Base-by-base conservation (phyloP, 257 asterid genomes). In the Phtheirospermum japonicum region DNA sequence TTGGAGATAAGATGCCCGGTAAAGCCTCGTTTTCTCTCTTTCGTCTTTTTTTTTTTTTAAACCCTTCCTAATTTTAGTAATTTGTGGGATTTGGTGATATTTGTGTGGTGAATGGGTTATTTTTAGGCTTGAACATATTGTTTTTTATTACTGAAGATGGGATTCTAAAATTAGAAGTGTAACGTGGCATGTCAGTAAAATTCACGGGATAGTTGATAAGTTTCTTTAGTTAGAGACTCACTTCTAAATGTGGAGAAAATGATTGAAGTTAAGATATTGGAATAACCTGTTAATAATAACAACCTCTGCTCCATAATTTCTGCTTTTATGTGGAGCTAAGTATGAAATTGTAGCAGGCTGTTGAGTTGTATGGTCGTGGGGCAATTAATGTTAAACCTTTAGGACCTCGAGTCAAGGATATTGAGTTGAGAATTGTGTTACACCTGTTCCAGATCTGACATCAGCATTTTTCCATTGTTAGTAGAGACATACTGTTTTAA, bases 1-100 rank as follows among this genome's bases (percentile, higher is more conserved):
- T 93, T 59, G 79, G 76, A 20, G 81, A 87, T 75, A 81, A 85
- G 79, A 93, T 93, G 99, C 95, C 99, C 64, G 99, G 99, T 93
- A 89, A 6, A 61, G 36, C 13, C 43, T 71, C 32, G 23, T 8
- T 23, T 31, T 51, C 57, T 8, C 57, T 19, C 14, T 50, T n/a
- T 10, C 4, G 4, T 1, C 28, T 1, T 23, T 3, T 23, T 23
- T 23, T 23, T 23, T 23, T n/a, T n/a, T n/a, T n/a, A n/a, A 13
- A 9, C 0, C 17, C 26, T 7, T 26, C 17, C 40, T 55, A 30
- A 28, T 30, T 31, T 6, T 42, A 7, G 48, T 12, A 45, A 37
- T 51, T 61, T 65, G 63, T 6, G 23, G 36, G 33, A 40, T 9
- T 34, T 46, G 18, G 37, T 50, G 56, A 11, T 43, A 7, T 32